phyloP scores from a whole-genome alignment of 73 alveolate species.

The Stentor coeruleus region DNA sequence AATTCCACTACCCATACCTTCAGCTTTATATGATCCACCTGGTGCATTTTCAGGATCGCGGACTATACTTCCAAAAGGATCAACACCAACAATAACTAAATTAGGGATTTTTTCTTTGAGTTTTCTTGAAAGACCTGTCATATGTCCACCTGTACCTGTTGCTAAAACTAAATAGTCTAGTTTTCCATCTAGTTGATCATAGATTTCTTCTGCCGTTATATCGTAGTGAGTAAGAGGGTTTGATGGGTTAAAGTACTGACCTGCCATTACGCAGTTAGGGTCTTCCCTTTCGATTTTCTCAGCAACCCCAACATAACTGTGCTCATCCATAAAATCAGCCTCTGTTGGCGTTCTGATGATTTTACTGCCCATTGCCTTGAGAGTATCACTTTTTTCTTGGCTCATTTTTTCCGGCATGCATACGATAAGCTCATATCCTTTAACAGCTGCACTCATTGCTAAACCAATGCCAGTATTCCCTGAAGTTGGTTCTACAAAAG shows the following conservation, averaged over 20 bases:
- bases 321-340: no score
- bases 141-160: slow-evolving; percentile 98
- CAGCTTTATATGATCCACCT: no score
- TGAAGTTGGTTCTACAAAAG: neutral
- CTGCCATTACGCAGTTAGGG: neutral
- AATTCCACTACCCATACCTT: no score
- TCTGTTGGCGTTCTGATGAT: neutral
- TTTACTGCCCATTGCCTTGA: slow-evolving; percentile 16
- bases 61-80: no score
- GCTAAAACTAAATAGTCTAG: slow-evolving; percentile 78
- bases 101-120: no score
- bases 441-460: neutral
- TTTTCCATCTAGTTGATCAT: slow-evolving; percentile 38
- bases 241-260: neutral
- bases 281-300: neutral
- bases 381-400: neutral
- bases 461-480: slow-evolving; percentile 10
- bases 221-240: neutral
- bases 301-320: neutral
- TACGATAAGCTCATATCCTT: neutral
- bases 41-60: no score
- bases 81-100: no score
- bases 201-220: slow-evolving; percentile 9
- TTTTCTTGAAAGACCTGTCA: slow-evolving; percentile 90
- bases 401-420: no score